These are phyloP conservation scores for Actinidia arguta DNA, from an alignment of 179 eudicot species.

Conservation along the genomic window DNA sequence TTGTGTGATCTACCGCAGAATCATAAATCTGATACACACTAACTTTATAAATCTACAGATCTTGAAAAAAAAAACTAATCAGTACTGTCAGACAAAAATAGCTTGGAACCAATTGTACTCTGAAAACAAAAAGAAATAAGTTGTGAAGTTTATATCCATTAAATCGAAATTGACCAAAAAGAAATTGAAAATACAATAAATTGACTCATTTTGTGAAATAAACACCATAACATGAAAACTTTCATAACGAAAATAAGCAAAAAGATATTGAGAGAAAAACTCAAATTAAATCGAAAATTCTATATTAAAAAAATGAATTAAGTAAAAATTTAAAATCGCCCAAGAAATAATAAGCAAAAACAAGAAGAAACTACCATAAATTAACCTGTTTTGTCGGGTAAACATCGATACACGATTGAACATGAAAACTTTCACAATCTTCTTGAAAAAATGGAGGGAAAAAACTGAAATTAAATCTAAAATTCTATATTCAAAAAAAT, in stretches of 20 bases:
- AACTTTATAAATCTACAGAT: background rate
- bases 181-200: background rate
- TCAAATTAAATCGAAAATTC: background rate
- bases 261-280: background rate
- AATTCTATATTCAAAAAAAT: background rate
- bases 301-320: background rate
- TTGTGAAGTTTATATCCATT: background rate
- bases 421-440: background rate
- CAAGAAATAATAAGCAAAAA: too few species aligned
- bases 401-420: background rate
- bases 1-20: background rate
- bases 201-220: too few species aligned
- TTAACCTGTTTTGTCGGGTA: background rate
- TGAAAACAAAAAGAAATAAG: background rate
- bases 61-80: constrained; percentile 6
- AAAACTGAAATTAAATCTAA: background rate
- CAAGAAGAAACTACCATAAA: background rate
- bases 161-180: background rate
- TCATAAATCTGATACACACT: background rate
- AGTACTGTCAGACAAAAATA: background rate
- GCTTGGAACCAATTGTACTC: background rate
- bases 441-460: background rate
- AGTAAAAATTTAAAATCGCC: background rate
- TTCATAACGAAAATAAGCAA: background rate
- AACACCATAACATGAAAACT: background rate